Conservation (phyloP, 371 early-diverging fungal species). For the Syncephalastrum monosporum region DNA sequence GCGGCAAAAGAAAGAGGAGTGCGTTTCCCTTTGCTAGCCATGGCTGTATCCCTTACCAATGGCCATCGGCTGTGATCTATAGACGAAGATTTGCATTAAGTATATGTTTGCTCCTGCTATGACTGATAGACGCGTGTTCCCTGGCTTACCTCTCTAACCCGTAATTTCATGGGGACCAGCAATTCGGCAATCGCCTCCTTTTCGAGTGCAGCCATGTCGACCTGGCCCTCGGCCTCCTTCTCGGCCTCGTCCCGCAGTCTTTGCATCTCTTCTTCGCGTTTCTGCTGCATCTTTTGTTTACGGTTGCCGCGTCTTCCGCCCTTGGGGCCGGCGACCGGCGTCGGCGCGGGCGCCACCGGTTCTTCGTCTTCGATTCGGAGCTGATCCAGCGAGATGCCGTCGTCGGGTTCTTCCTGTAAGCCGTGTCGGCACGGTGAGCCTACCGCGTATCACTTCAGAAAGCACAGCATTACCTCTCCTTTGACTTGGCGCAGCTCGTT, state of each 20-base stretch:
- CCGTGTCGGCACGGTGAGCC: neutral
- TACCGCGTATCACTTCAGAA: neutral
- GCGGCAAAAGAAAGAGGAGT: neutral
- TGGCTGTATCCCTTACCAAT: slow-evolving; percentile 57
- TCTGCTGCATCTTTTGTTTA: slow-evolving; percentile 65
- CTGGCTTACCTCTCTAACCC: slow-evolving; percentile 40
- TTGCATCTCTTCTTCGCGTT: slow-evolving; percentile 74
- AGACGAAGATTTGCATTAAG: neutral
- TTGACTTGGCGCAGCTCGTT: slow-evolving; percentile 54
- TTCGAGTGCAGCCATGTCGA: slow-evolving; percentile 77
- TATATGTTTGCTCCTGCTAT: neutral
- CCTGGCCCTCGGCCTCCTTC: slow-evolving; percentile 73
- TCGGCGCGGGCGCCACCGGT: slow-evolving; percentile 13
- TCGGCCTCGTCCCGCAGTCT: slow-evolving; percentile 77
- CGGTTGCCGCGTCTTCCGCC: slow-evolving; percentile 58
- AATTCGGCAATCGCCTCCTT: slow-evolving; percentile 64
- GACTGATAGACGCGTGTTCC: neutral
- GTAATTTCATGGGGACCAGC: slow-evolving; percentile 41
- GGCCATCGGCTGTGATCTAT: slow-evolving; percentile 80
- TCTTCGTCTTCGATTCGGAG: slow-evolving; percentile 33
- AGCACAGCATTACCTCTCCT: slow-evolving; percentile 20
- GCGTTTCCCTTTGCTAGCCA: no score
- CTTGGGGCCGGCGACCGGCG: slow-evolving; percentile 11
- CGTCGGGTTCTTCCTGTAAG: slow-evolving; percentile 19
- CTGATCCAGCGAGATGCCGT: slow-evolving; percentile 44